Evolutionary conservation across 2,329 filamentous ascomycete genomes (phyloP).

Genomic region (Penicillium sp.): DNA sequence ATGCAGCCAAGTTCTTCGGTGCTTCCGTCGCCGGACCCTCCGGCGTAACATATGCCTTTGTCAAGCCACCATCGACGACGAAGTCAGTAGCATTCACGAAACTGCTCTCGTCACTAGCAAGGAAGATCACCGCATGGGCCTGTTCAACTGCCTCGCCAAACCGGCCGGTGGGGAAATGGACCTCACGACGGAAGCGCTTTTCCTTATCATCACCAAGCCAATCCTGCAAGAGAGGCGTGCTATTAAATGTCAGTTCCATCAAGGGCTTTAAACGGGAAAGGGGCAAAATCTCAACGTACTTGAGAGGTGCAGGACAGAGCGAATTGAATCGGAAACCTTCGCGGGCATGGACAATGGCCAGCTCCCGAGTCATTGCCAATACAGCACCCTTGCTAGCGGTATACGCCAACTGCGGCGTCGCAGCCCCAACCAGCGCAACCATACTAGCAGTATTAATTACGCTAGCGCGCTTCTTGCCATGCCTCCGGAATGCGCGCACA

Average conservation of each 20-base stretch:
- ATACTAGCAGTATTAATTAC: constrained; percentile 92
- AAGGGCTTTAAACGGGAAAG: not conserved
- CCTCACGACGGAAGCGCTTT: constrained; percentile 78
- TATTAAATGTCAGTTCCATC: constrained; percentile 33
- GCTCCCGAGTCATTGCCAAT: constrained; percentile 80
- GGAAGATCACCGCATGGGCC: constrained; percentile 81
- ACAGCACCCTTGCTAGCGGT: constrained; percentile 93
- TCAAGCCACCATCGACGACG: constrained; percentile 93
- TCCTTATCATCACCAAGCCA: constrained; percentile 84
- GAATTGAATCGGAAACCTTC: constrained; percentile 90
- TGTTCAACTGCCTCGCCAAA: constrained; percentile 92
- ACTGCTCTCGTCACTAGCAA: constrained; percentile 82
- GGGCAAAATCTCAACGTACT: constrained; percentile 46
- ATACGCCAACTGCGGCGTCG: constrained; percentile 87
- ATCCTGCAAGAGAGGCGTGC: constrained; percentile 84
- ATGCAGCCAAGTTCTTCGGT: constrained; percentile 48
- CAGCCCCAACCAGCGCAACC: constrained; percentile 80
- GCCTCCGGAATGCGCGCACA: constrained; percentile 72
- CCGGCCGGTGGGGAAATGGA: constrained; percentile 86
- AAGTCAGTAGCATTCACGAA: constrained; percentile 91
- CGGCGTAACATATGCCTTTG: constrained; percentile 73
- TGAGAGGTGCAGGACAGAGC: constrained; percentile 84
- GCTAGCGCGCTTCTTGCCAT: constrained; percentile 74
- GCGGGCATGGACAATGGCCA: constrained; percentile 86
- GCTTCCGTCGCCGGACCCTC: constrained; percentile 55